phyloP scores from a whole-genome alignment of 768 basidiomycete species.

The Podaxis carcinomalis region DNA sequence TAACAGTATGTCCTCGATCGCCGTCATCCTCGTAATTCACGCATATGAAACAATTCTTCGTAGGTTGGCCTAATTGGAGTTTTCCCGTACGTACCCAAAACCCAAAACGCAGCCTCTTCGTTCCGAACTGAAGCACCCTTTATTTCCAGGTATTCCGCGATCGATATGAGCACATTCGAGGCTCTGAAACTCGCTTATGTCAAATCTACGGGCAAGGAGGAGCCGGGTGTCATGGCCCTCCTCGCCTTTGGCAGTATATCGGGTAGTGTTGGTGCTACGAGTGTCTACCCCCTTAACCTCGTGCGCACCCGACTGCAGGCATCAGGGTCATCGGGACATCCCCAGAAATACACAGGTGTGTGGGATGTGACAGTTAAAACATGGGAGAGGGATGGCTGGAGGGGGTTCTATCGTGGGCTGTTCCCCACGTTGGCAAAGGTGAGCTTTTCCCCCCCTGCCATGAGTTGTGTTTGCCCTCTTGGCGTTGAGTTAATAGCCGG shows the following conservation, averaged over 20 bases:
- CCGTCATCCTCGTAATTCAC: not conserved
- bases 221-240: constrained; percentile 83
- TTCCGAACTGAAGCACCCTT: not conserved
- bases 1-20: constrained; percentile 56
- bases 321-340: constrained; percentile 93
- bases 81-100: constrained; percentile 65
- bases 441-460: constrained; percentile 8
- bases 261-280: constrained; percentile 89
- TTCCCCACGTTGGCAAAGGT: constrained; percentile 93
- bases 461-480: not conserved
- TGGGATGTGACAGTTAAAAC: constrained; percentile 81
- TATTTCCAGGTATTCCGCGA: constrained; percentile 72
- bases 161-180: constrained; percentile 97
- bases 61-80: constrained; percentile 95
- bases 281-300: constrained; percentile 89
- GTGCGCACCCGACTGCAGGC: constrained; percentile 95
- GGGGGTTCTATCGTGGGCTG: constrained; percentile 91
- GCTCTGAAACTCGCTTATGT: constrained; percentile 90
- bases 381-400: constrained; percentile 82
- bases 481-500: constrained; percentile 1
- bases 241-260: constrained; percentile 91
- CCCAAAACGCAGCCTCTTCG: not conserved
- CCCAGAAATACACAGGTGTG: constrained; percentile 85
- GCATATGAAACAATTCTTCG: constrained; percentile 4
- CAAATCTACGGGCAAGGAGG: constrained; percentile 80